A percentile compares a stretch with the other conserved stretches of the same genome.
These are phyloP conservation scores for Platanthera zijinensis DNA, from an alignment of 106 monocot species.

Conservation along the genomic window DNA sequence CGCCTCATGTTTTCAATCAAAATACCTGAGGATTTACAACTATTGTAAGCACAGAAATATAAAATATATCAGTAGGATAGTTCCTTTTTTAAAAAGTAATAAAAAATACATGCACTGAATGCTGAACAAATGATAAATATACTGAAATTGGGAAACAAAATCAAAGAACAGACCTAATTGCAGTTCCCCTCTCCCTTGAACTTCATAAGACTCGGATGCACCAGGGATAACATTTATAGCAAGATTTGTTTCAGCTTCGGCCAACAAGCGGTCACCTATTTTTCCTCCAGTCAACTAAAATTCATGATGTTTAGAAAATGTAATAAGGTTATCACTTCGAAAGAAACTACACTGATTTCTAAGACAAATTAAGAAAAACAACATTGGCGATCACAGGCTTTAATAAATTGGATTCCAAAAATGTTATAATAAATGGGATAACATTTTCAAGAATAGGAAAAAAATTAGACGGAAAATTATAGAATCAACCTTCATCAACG, in stretches of 20 bases:
- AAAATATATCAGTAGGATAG: not conserved
- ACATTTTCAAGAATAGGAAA: not conserved
- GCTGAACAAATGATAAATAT: not conserved
- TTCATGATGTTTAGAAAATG: conserved; percentile 13
- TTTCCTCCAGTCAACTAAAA: conserved; percentile 93
- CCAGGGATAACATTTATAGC: conserved; percentile 99
- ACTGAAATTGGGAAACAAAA: not conserved
- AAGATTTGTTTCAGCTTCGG: conserved; percentile 98
- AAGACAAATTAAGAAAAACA: not conserved
- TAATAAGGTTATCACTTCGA: not conserved
- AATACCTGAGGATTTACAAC: conserved; percentile 48
- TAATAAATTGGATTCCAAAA: not conserved
- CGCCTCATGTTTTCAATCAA: conserved; percentile 99
- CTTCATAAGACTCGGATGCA: conserved; percentile 92
- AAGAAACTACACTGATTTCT: conserved; percentile 4
- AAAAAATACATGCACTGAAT: not conserved
- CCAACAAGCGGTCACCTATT: conserved; percentile 79
- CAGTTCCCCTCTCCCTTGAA: conserved; percentile 99
- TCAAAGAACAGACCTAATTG: conserved; percentile 60
- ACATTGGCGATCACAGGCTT: not conserved
- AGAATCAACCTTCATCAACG: not conserved
- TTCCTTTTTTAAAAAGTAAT: not conserved
- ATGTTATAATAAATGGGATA: not conserved
- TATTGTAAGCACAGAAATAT: not conserved
- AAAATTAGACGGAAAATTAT: not conserved